These are phyloP conservation scores for Epithele typhae DNA, from an alignment of 768 basidiomycete genomes.

Conservation along the genomic window DNA sequence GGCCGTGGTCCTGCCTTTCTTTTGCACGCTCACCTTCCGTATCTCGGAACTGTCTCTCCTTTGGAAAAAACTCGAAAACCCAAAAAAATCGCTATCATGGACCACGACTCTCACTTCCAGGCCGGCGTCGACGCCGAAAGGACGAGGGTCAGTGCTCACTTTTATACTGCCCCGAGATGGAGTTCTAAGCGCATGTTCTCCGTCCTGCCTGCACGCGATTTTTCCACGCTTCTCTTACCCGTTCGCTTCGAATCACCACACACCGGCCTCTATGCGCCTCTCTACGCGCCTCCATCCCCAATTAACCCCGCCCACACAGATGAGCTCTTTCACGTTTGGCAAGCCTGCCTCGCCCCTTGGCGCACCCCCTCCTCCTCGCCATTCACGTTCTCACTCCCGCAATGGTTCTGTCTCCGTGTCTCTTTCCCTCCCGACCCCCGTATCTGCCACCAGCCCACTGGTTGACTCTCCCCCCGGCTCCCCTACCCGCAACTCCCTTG, in stretches of 20 bases:
- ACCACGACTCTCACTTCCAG: conserved; percentile 29
- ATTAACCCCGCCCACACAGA: conserved; percentile 32
- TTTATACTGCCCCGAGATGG: too few species aligned
- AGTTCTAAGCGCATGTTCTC: too few species aligned
- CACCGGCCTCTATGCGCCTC: too few species aligned
- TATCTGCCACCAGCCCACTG: too few species aligned
- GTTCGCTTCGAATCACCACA: too few species aligned
- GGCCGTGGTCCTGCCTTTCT: conserved; percentile 33
- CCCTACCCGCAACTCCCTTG: conserved; percentile 21
- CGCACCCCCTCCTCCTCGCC: conserved; percentile 38
- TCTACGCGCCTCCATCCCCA: too few species aligned
- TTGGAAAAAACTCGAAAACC: conserved; percentile 26
- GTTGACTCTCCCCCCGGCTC: conserved; percentile 35
- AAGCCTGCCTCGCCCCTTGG: conserved; percentile 27
- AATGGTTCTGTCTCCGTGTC: conserved; percentile 44
- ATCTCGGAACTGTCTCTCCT: conserved; percentile 32
- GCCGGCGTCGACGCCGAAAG: conserved; percentile 34
- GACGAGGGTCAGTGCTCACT: conserved; percentile 33
- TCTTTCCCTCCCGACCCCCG: conserved; percentile 30
- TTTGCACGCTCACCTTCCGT: conserved; percentile 32
- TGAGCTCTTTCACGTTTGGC: conserved; percentile 73
- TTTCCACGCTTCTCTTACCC: too few species aligned
- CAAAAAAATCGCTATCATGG: conserved; percentile 32
- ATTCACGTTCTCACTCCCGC: conserved; percentile 70
- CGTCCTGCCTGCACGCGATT: too few species aligned